A percentile compares a stretch with the other conserved stretches of the same genome.
Conservation (phyloP, 2,329 filamentous ascomycete genomes). For the Claviceps capensis region DNA sequence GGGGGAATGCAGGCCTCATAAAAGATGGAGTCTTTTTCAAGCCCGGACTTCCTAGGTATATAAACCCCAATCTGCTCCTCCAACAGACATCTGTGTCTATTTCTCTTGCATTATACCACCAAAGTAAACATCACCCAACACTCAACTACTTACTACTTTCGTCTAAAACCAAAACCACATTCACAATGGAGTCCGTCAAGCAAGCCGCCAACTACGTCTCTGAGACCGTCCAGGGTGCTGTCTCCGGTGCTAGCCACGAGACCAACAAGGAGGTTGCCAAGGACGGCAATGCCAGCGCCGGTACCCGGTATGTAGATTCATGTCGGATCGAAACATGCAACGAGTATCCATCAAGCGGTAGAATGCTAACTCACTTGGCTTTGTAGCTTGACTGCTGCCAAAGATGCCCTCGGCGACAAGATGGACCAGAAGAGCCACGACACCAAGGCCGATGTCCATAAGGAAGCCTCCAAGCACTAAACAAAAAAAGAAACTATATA, state of each 20-base stretch:
- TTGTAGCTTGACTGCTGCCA: constrained; percentile 29
- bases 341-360: no score
- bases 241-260: constrained; percentile 49
- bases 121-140: constrained; percentile 3
- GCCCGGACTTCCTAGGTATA: constrained; percentile 1
- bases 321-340: no score
- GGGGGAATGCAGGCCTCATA: neutral
- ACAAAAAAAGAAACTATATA: neutral
- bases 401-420: constrained; percentile 37
- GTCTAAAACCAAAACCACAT: neutral
- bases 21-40: neutral
- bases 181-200: constrained; percentile 37
- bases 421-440: constrained; percentile 27
- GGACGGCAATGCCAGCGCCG: constrained; percentile 37
- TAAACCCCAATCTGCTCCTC: neutral
- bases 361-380: neutral
- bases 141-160: constrained; percentile 6
- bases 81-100: no score
- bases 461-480: constrained; percentile 22
- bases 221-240: constrained; percentile 47
- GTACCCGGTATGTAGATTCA: constrained; percentile 35
- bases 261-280: constrained; percentile 58
- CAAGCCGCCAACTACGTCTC: constrained; percentile 57
- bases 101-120: neutral
- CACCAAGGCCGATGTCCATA: constrained; percentile 28